phyloP scores from a whole-genome alignment of 768 basidiomycete genomes.

The Termitomyces sp. region DNA sequence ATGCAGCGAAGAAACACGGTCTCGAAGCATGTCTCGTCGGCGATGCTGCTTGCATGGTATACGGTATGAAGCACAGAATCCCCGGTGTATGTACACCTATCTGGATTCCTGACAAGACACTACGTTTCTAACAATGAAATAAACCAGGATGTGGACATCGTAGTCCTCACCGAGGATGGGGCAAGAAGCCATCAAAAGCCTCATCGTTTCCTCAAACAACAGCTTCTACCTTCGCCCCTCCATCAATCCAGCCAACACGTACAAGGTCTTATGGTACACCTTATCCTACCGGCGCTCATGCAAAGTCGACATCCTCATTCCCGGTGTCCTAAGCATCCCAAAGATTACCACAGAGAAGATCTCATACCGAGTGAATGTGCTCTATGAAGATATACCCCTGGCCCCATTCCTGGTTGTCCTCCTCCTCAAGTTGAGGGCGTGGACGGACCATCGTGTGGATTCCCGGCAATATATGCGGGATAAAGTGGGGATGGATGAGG shows the following conservation, averaged over 20 bases:
- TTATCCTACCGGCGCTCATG: slow-evolving; percentile 21
- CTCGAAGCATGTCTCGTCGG: slow-evolving; percentile 35
- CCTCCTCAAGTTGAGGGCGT: slow-evolving; percentile 39
- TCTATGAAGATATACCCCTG: slow-evolving; percentile 26
- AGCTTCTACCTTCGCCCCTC: slow-evolving; percentile 36
- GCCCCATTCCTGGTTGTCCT: slow-evolving; percentile 35
- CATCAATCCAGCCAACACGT: slow-evolving; percentile 32
- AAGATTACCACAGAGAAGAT: slow-evolving; percentile 21
- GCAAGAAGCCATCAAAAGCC: slow-evolving; percentile 35
- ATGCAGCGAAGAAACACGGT: slow-evolving; percentile 18
- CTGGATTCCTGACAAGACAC: too few species aligned
- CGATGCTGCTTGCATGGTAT: slow-evolving; percentile 33
- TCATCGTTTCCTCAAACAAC: slow-evolving; percentile 25
- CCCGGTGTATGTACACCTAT: slow-evolving; percentile 27
- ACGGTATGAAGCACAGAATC: slow-evolving; percentile 30
- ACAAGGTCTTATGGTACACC: slow-evolving; percentile 38
- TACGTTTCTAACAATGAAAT: too few species aligned
- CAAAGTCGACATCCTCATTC: slow-evolving; percentile 37
- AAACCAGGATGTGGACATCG: slow-evolving; percentile 42
- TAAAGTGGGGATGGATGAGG: slow-evolving; percentile 36
- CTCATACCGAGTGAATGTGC: slow-evolving; percentile 4
- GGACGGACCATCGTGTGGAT: slow-evolving; percentile 35
- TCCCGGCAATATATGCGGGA: slow-evolving; percentile 23
- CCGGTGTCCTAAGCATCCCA: slow-evolving; percentile 33
- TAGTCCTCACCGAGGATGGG: slow-evolving; percentile 32